Evolutionary conservation across 805 yeast genomes (phyloP).

Genomic region (Phaffomyces opuntiae): DNA sequence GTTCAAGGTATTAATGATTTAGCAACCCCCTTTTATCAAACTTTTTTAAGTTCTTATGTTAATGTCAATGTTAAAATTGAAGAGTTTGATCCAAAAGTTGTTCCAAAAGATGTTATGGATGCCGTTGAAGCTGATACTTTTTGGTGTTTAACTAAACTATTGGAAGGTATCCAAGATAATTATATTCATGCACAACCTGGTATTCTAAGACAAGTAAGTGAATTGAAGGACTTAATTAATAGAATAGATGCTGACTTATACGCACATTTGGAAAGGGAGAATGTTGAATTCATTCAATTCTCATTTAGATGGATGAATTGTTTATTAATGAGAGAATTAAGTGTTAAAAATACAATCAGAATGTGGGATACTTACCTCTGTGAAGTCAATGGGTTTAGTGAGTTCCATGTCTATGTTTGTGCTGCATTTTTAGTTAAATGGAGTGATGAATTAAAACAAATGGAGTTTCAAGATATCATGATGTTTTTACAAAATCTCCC

Average conservation of each 20-base stretch:
- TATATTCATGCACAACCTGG: constrained; percentile 99
- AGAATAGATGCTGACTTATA: constrained; percentile 73
- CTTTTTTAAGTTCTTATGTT: constrained; percentile 67
- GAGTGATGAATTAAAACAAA: constrained; percentile 65
- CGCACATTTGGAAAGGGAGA: constrained; percentile 69
- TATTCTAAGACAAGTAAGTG: constrained; percentile 82
- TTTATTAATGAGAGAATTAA: constrained; percentile 86
- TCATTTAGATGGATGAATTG: constrained; percentile 99
- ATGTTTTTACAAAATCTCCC: constrained; percentile 89
- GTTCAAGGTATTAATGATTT: constrained; percentile 97
- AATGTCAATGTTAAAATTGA: constrained; percentile 42
- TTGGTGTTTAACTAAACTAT: constrained; percentile 88
- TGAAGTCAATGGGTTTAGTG: constrained; percentile 74
- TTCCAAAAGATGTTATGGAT: constrained; percentile 54
- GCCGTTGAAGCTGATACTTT: constrained; percentile 91
- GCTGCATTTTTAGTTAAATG: constrained; percentile 93
- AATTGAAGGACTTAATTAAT: constrained; percentile 66
- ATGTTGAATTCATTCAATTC: constrained; percentile 91
- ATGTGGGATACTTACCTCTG: constrained; percentile 97
- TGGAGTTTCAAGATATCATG: constrained; percentile 93
- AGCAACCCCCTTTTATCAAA: constrained; percentile 87
- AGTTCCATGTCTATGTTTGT: constrained; percentile 94
- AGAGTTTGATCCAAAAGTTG: constrained; percentile 50
- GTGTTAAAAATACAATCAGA: constrained; percentile 68
- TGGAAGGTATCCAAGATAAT: constrained; percentile 94